phyloP scores from a whole-genome alignment of 129 eudicot genomes.

The Flaveria brownii region DNA sequence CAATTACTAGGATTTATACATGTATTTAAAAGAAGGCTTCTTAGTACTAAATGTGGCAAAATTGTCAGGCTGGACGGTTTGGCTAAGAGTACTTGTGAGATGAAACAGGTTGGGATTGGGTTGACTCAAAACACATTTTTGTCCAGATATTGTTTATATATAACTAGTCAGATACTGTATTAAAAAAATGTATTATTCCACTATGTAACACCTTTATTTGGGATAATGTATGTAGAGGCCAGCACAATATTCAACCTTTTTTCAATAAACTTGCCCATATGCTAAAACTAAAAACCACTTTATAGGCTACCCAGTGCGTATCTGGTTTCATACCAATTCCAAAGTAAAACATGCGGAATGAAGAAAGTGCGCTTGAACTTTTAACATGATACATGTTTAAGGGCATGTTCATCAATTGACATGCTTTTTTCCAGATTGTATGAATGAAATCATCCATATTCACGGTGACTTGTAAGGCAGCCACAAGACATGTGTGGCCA shows the following conservation, averaged over 20 bases:
- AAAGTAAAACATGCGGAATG: too few relatives aligned
- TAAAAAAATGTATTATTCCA: not conserved
- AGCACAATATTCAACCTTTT: not conserved
- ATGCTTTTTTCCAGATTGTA: not conserved
- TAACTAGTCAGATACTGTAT: not conserved
- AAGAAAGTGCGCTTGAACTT: not conserved
- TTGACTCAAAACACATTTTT: not conserved
- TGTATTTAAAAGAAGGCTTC: not conserved
- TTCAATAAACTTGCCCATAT: not conserved
- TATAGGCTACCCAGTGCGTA: too few relatives aligned
- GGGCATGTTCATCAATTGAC: not conserved
- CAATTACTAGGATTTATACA: not conserved
- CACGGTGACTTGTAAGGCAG: not conserved
- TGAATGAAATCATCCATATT: not conserved
- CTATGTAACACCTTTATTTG: not conserved
- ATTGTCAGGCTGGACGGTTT: not conserved
- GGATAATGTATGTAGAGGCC: not conserved
- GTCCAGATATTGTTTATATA: not conserved
- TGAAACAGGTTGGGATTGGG: not conserved
- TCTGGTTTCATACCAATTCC: too few relatives aligned
- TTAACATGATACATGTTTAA: not conserved
- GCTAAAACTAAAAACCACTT: too few relatives aligned
- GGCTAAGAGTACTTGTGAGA: not conserved
- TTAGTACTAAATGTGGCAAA: not conserved
- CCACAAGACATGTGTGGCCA: not conserved